phyloP scores from a whole-genome alignment of 1,284 basidiomycete species.

The Hemileia vastatrix region DNA sequence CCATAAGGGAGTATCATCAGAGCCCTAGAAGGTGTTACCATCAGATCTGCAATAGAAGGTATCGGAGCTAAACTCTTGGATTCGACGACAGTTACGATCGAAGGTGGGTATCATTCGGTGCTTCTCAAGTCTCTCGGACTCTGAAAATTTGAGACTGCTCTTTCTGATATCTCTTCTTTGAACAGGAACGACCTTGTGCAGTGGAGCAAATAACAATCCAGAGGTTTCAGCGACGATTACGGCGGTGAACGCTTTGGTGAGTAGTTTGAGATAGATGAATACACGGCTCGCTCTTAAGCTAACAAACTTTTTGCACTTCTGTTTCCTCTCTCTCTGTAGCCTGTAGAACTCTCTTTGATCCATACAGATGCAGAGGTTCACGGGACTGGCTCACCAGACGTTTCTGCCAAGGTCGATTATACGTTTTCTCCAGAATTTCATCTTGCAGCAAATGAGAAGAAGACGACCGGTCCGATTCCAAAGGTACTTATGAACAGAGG shows the following conservation, averaged over 20 bases:
- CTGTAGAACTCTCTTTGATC: not conserved
- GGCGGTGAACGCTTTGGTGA: not conserved
- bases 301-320: not conserved
- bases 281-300: not conserved
- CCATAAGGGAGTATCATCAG: conserved; percentile 57
- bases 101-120: conserved; percentile 26
- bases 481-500: conserved; percentile 31
- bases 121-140: conserved; percentile 21
- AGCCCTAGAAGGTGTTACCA: conserved; percentile 54
- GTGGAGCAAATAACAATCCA: not conserved
- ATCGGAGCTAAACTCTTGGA: conserved; percentile 31
- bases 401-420: conserved; percentile 20
- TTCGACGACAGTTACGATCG: conserved; percentile 22
- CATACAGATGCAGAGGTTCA: not conserved
- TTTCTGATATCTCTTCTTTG: conserved; percentile 27
- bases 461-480: conserved; percentile 24
- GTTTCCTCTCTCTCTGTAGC: not conserved
- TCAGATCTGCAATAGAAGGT: conserved; percentile 52
- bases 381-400: not conserved
- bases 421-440: conserved; percentile 24
- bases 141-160: conserved; percentile 23
- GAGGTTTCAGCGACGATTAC: not conserved
- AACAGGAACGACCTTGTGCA: not conserved
- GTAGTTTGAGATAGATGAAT: not conserved
- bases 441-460: conserved; percentile 4